phyloP scores from a whole-genome alignment of 73 alveolate species.

The Breviolum minutum region DNA sequence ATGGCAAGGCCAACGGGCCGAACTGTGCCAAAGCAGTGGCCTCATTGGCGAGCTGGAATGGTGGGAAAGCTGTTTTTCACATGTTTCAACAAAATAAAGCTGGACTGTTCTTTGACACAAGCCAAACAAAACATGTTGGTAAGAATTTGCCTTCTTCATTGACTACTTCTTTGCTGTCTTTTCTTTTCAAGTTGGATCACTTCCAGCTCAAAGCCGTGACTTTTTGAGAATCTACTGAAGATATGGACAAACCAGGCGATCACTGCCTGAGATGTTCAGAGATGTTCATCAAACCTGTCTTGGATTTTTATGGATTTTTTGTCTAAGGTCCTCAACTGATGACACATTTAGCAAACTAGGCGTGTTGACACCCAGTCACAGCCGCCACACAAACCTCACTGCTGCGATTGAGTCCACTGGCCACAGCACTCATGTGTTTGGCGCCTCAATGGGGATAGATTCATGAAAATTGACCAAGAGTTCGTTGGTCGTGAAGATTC shows the following conservation, averaged over 20 bases:
- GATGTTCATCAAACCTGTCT: no score
- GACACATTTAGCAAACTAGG: no score
- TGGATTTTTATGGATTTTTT: no score
- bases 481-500: neutral
- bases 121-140: no score
- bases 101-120: no score
- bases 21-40: conserved; percentile 86
- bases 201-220: neutral
- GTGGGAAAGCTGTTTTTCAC: neutral
- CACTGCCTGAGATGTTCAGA: neutral
- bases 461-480: neutral
- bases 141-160: no score
- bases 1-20: conserved; percentile 45
- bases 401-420: conserved; percentile 61
- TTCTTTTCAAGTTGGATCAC: no score
- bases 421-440: conserved; percentile 50
- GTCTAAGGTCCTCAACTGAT: no score
- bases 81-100: neutral
- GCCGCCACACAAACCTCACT: conserved; percentile 58
- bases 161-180: no score
- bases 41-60: neutral
- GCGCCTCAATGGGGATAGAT: neutral
- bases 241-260: neutral
- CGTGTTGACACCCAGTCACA: neutral
- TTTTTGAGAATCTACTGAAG: neutral